Percentiles rank a stretch among this genome's conserved stretches.
Conservation (phyloP, 2,329 filamentous ascomycete genomes). For the Fusarium metavorans region DNA sequence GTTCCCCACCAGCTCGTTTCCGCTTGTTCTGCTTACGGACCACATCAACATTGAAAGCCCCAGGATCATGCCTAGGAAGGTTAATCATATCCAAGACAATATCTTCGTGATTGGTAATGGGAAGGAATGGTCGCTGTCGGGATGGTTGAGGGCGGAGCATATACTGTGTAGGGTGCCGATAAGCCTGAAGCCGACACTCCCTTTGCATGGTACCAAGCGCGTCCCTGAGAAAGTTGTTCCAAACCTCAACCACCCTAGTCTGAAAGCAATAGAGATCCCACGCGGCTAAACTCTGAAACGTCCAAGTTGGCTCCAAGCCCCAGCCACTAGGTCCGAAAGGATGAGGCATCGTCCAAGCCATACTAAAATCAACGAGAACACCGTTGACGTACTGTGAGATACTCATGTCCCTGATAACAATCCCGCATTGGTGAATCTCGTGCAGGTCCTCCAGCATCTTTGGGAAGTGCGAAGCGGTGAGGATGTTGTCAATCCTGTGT, state of each 20-base stretch:
- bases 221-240: not conserved
- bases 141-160: not conserved
- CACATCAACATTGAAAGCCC: not conserved
- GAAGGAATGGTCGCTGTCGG: conserved; percentile 4
- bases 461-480: not conserved
- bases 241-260: not conserved
- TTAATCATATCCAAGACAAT: not conserved
- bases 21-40: not conserved
- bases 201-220: not conserved
- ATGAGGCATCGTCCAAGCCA: not conserved
- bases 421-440: not conserved
- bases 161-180: not conserved
- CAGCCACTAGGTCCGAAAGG: conserved; percentile 1
- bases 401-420: conserved; percentile 3
- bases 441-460: conserved; percentile 11
- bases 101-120: not conserved
- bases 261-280: conserved; percentile 13
- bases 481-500: not conserved
- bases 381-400: conserved; percentile 16
- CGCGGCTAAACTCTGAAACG: conserved; percentile 13
- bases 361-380: conserved; percentile 10
- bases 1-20: not conserved
- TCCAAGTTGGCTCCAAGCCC: not conserved
- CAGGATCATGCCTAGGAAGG: conserved; percentile 2
- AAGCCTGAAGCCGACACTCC: not conserved